Base-by-base conservation (phyloP, 1,139 yeast genomes). In the Yamadazyma triangularis region DNA sequence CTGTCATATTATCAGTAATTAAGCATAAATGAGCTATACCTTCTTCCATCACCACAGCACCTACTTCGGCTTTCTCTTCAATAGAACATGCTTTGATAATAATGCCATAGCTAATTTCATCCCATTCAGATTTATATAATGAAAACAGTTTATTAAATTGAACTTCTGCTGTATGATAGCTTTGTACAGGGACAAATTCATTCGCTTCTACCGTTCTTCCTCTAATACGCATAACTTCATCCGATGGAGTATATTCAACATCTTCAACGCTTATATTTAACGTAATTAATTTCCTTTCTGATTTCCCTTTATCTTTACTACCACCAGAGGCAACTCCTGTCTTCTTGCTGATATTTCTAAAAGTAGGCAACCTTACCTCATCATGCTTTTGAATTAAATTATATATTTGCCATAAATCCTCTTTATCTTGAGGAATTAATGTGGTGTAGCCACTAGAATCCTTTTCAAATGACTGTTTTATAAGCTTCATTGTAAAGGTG, bases 1-100 rank as follows among this genome's bases (percentile, higher is more conserved):
- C 78, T 0, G 97, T 89, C 79, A 91, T 84, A 38, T 82, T 82
- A 31, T 89, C 95, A 0, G 97, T 87, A 18, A 91, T 71, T 31
- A 88, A 66, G 56, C 98, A 91, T 13, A 91, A 64, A 55, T 91
- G 96, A 0, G 97, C 96, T 30, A 91, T 77, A 15, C 97, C 97
- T 51, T 93, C 97, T 57, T 91, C 91, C 50, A 91, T 60, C 1
- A 89, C 95, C 16, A 91, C 79, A 0, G 98, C 98, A 1, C 96
- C 98, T 8, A 91, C 77, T 48, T 91, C 97, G 0, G 96, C 95
- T 50, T 82, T 82, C 27, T 75, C 70, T 36, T 80, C 95, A 13
- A 85, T 70, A 16, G 85, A 76, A 30, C 89, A 77, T 4, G 95
- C 77, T 29, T 82, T 81, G 8, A 74, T 68, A 8, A 91, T 62